phyloP scores from a whole-genome alignment of 805 yeast genomes.

The Lachancea sp. region DNA sequence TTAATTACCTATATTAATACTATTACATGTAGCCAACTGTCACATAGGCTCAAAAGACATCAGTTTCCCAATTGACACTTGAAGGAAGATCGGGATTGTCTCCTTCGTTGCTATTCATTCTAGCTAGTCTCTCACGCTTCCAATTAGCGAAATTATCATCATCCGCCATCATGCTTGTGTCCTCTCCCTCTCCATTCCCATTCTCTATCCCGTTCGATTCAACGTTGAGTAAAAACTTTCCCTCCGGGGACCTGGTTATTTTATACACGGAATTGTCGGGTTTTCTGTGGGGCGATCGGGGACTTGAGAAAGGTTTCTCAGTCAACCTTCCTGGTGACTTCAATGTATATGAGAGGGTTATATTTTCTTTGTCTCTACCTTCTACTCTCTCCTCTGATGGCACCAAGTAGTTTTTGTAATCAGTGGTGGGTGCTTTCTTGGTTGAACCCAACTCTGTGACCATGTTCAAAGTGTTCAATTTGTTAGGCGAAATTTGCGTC shows the following conservation, averaged over 20 bases:
- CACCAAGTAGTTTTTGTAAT: background rate
- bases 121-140: constrained; percentile 30
- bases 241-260: constrained; percentile 30
- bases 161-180: constrained; percentile 28
- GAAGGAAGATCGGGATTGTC: constrained; percentile 3
- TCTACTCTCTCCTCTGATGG: background rate
- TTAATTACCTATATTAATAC: background rate
- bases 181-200: constrained; percentile 18
- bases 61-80: constrained; percentile 12
- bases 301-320: background rate
- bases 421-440: background rate
- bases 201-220: constrained; percentile 12
- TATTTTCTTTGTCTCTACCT: constrained; percentile 6
- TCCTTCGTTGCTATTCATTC: constrained; percentile 15
- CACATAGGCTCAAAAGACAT: constrained; percentile 7
- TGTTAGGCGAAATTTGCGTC: constrained; percentile 22
- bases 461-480: constrained; percentile 11
- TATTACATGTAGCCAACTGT: constrained; percentile 3
- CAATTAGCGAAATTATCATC: constrained; percentile 27
- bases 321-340: constrained; percentile 5
- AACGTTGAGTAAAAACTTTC: constrained; percentile 26
- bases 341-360: background rate
- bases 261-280: constrained; percentile 28
- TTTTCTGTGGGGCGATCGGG: constrained; percentile 19
- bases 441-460: background rate